These are phyloP conservation scores for Rhodamnia argentea DNA, from an alignment of 345 rosid species.

Conservation along the genomic window DNA sequence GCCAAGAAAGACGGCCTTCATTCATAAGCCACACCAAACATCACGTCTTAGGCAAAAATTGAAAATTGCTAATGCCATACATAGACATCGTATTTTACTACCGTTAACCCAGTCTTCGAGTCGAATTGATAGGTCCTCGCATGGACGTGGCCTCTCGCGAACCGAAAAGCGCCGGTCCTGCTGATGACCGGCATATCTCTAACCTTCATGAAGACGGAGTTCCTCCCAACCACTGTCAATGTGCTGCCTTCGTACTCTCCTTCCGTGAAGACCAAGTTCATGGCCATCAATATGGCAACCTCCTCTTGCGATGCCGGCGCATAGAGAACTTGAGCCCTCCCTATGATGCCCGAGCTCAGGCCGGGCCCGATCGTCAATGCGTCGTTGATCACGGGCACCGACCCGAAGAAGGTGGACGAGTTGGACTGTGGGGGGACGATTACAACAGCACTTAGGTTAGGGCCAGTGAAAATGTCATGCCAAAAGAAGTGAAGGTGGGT, in stretches of 20 bases:
- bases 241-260: slow-evolving; percentile 15
- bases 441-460: not conserved
- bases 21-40: not conserved
- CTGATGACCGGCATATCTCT: slow-evolving; percentile 19
- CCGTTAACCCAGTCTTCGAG: too few species aligned
- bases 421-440: not conserved
- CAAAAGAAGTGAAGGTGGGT: slow-evolving; percentile 9
- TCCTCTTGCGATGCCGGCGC: slow-evolving; percentile 1
- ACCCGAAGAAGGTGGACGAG: not conserved
- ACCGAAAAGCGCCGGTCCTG: not conserved
- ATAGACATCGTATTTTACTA: too few species aligned
- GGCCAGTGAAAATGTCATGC: slow-evolving; percentile 5
- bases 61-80: too few species aligned
- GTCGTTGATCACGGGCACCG: not conserved
- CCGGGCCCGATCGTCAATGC: not conserved
- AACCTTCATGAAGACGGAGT: not conserved
- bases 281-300: slow-evolving; percentile 2
- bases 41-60: not conserved
- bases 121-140: not conserved
- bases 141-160: not conserved
- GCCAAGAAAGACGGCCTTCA: too few species aligned
- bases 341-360: not conserved
- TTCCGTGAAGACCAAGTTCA: slow-evolving; percentile 9
- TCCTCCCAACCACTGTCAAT: slow-evolving; percentile 5
- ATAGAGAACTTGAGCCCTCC: not conserved